These are phyloP conservation scores for Aspergillus candidus DNA, from an alignment of 2,329 filamentous ascomycete genomes.

Conservation along the genomic window DNA sequence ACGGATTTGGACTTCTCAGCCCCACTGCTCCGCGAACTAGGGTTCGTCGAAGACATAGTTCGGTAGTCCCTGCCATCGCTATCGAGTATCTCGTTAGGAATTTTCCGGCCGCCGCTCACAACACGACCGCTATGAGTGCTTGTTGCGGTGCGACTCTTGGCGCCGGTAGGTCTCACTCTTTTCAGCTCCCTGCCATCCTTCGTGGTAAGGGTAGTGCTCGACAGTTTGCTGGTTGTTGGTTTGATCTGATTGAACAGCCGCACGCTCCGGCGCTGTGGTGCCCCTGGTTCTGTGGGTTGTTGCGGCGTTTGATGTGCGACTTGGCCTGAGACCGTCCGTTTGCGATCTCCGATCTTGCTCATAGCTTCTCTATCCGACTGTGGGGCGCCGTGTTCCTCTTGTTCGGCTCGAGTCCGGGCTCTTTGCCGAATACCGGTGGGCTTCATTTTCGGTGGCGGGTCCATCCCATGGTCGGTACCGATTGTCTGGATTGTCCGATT, in stretches of 20 bases:
- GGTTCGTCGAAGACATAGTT: conserved; percentile 29
- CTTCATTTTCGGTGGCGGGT: conserved; percentile 60
- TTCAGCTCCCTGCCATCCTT: conserved; percentile 68
- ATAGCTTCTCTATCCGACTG: conserved; percentile 28
- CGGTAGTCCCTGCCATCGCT: conserved; percentile 59
- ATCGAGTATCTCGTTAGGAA: conserved; percentile 52
- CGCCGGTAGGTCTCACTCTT: conserved; percentile 71
- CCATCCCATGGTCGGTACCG: conserved; percentile 46
- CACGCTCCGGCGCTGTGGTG: conserved; percentile 63
- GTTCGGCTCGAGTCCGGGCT: conserved; percentile 33
- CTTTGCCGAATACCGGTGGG: conserved; percentile 43
- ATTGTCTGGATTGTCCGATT: conserved; percentile 50
- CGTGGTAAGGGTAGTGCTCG: conserved; percentile 53
- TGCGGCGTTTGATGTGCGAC: conserved; percentile 46
- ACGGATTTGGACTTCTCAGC: conserved; percentile 59
- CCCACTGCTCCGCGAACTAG: conserved; percentile 24
- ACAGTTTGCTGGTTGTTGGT: conserved; percentile 58
- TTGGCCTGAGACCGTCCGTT: conserved; percentile 88
- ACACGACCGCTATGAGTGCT: conserved; percentile 72
- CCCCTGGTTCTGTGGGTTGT: conserved; percentile 58
- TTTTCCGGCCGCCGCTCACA: conserved; percentile 85
- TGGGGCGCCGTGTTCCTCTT: conserved; percentile 35
- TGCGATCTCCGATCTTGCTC: conserved; percentile 57
- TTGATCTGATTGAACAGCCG: conserved; percentile 66
- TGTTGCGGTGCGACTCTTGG: conserved; percentile 59